These are phyloP conservation scores for Golubevia sp. DNA, from an alignment of 1,284 basidiomycete species.

Conservation along the genomic window DNA sequence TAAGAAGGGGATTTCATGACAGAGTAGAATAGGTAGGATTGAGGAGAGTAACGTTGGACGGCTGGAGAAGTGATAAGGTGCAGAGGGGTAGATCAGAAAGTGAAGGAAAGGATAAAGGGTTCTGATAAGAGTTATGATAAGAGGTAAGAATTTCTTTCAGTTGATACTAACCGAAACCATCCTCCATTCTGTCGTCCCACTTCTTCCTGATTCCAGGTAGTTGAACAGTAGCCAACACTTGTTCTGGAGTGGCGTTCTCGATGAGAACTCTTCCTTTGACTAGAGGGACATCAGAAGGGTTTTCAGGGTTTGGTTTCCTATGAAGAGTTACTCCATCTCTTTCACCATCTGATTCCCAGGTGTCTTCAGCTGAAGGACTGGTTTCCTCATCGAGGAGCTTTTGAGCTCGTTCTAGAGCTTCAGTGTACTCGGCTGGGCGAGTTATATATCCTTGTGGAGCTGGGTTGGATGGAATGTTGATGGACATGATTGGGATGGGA, in stretches of 20 bases:
- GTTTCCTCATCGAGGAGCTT: constrained; percentile 22
- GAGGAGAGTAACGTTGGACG: constrained; percentile 8
- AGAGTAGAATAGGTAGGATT: constrained; percentile 34
- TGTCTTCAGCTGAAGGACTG: constrained; percentile 24
- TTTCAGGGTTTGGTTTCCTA: constrained; percentile 39
- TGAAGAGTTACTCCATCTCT: constrained; percentile 40
- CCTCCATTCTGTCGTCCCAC: constrained; percentile 49
- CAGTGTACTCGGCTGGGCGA: constrained; percentile 27
- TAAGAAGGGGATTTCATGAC: constrained; percentile 46
- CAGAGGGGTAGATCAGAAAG: neutral
- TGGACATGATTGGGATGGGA: constrained; percentile 25
- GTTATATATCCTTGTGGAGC: constrained; percentile 21
- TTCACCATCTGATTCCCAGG: constrained; percentile 43
- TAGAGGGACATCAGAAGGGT: constrained; percentile 37
- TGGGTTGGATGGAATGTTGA: constrained; percentile 27
- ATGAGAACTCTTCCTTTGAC: constrained; percentile 39
- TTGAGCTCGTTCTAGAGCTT: constrained; percentile 33
- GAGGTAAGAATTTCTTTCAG: no score
- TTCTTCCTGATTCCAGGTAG: constrained; percentile 49
- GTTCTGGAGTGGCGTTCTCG: constrained; percentile 41
- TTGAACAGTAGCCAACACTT: constrained; percentile 41
- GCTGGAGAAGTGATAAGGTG: neutral
- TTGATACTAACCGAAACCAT: constrained; percentile 6
- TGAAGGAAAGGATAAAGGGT: no score
- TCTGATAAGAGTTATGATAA: no score